Conservation (phyloP, 108 stramenopile genomes). For the Seminavis robusta region DNA sequence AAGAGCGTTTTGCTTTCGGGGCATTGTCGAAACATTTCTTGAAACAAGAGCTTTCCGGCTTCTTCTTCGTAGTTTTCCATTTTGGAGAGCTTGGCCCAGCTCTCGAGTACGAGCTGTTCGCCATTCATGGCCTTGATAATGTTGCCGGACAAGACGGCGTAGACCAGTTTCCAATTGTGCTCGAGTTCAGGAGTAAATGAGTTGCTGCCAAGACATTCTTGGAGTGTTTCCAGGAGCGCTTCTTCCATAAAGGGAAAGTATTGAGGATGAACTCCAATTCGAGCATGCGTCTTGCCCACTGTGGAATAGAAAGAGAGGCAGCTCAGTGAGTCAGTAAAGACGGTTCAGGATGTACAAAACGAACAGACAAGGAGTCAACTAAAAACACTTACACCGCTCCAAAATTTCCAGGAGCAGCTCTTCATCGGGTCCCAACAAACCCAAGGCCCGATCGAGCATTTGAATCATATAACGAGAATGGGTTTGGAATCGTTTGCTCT, state of each 20-base stretch:
- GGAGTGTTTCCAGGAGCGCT: background rate
- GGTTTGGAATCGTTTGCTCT: conserved; percentile 15
- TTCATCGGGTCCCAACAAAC: conserved; percentile 21
- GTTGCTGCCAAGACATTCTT: background rate
- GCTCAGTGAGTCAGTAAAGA: no score
- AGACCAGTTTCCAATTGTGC: background rate
- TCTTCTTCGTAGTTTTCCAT: conserved; percentile 18
- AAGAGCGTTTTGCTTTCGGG: conserved; percentile 29
- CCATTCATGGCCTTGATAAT: conserved; percentile 2
- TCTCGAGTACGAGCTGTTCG: conserved; percentile 11
- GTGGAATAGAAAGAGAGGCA: no score
- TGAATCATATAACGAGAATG: conserved; percentile 20
- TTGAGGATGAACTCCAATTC: no score
- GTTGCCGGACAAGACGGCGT: background rate
- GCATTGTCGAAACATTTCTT: no score
- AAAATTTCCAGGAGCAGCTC: no score
- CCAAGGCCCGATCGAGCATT: conserved; percentile 23
- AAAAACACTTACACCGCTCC: no score
- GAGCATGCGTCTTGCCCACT: background rate
- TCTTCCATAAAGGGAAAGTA: no score
- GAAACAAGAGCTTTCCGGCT: conserved; percentile 20
- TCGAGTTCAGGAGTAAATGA: background rate
- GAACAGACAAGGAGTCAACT: no score
- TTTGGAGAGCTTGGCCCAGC: conserved; percentile 17
- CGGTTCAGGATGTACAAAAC: no score